Evolutionary conservation across 371 early-diverging fungal species (phyloP).

Genomic region (Catenaria anguillulae): DNA sequence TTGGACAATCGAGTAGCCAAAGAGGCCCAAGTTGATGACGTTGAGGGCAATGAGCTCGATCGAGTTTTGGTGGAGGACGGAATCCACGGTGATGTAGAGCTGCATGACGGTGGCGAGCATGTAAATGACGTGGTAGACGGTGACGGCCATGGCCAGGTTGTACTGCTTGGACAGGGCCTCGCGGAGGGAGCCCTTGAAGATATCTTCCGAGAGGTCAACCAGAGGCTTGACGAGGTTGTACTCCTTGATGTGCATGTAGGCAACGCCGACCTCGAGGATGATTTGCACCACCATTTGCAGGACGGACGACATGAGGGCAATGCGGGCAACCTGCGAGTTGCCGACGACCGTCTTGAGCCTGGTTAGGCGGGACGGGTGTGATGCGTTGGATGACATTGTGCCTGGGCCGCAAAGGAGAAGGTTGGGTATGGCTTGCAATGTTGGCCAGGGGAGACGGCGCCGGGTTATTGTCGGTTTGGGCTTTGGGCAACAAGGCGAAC

Average conservation of each 20-base stretch:
- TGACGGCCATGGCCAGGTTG: neutral
- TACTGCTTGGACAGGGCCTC: neutral
- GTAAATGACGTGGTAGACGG: slow-evolving; percentile 4
- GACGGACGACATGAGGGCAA: neutral
- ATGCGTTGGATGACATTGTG: too few species aligned
- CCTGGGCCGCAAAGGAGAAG: too few species aligned
- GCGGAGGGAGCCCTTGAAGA: too few species aligned
- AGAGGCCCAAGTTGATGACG: slow-evolving; percentile 3
- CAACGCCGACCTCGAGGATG: neutral
- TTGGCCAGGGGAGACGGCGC: too few species aligned
- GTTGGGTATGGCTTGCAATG: too few species aligned
- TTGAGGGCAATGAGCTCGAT: slow-evolving; percentile 3
- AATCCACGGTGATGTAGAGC: neutral
- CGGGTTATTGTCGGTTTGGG: too few species aligned
- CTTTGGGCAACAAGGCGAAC: too few species aligned
- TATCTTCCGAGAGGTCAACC: too few species aligned
- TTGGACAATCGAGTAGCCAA: slow-evolving; percentile 1
- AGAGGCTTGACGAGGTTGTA: too few species aligned
- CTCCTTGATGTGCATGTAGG: neutral
- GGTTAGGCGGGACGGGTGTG: neutral
- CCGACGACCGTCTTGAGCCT: neutral
- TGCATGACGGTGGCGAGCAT: slow-evolving; percentile 2
- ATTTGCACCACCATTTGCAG: neutral
- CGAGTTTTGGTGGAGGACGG: neutral
- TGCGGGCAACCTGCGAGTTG: neutral